Base-by-base conservation (phyloP, 352 stramenopile species). In the Globisporangium cederbergense region DNA sequence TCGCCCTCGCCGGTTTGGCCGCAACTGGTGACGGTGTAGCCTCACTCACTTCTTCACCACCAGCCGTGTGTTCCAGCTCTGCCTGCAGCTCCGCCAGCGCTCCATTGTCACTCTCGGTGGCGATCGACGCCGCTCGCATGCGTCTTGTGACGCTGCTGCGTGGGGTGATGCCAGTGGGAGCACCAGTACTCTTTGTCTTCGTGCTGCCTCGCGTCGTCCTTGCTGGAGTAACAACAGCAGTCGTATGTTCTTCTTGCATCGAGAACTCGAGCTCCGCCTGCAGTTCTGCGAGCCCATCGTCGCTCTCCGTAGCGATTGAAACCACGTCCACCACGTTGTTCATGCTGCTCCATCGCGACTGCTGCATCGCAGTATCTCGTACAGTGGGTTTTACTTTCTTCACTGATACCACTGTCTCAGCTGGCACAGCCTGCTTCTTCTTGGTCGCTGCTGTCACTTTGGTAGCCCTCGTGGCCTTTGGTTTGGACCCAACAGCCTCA, bases 281-380 rank as follows among this genome's bases (percentile, higher is more conserved):
- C 13, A 80, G 59, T 34, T 79, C 72, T 10, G 58, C 65, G 32
- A 80, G 65, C 13, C 68, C 57, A 28, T 72, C 66, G 53, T 72
- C 76, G 57, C 65, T 76, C 42, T 76, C 67, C 6, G 70, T 74
- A 9, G 60, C 60, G 8, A 64, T 62, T 18, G 68, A 76, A 2
- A 64, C 46, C 2, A 60, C 52, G n/a, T 67, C 71, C 42, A 57
- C 52, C 9, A 62, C 51, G 28, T 34, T 53, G 22, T 7, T 38
- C 3, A 11, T 25, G 36, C 22, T 28, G 14, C 22, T 51, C 47
- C 10, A 8, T 34, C 9, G 10, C 3, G 10, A 50, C 8, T 7
- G 8, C 6, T 43, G 22, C 16, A 58, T 40, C 6, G 53, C 43
- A 40, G 30, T 42, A 28, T 28, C 25, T 10, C 57, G 30, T 28